These are phyloP conservation scores for Verticillium isaacii DNA, from an alignment of 2,329 filamentous ascomycete genomes.

Conservation along the genomic window DNA sequence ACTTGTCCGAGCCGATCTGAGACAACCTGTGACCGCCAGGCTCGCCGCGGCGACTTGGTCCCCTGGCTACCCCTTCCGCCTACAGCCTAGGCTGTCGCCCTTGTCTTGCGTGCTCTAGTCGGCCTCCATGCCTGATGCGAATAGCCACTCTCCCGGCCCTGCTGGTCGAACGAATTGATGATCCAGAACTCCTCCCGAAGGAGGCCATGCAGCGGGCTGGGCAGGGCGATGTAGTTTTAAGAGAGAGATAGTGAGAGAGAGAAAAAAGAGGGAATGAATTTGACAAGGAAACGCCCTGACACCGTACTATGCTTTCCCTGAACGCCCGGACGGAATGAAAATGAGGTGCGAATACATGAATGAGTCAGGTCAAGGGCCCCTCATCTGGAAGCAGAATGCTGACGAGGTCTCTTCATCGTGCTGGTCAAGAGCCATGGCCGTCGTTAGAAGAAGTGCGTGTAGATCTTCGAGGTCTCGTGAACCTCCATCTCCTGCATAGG, in stretches of 20 bases:
- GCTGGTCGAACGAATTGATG: background rate
- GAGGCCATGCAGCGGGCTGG: background rate
- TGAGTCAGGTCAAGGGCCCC: constrained; percentile 24
- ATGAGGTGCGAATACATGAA: constrained; percentile 48
- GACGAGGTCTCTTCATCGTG: constrained; percentile 18
- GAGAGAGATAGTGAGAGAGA: background rate
- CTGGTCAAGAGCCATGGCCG: constrained; percentile 16
- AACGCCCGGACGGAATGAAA: constrained; percentile 40
- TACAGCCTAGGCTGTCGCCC: background rate
- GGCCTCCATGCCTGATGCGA: background rate
- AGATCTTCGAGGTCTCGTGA: constrained; percentile 96
- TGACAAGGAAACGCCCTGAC: constrained; percentile 46
- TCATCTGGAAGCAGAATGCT: constrained; percentile 21
- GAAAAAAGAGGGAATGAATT: constrained; percentile 19
- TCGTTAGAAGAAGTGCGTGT: constrained; percentile 98
- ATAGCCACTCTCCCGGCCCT: background rate
- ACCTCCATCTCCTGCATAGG: constrained; percentile 93
- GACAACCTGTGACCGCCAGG: constrained; percentile 6
- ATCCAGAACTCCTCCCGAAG: constrained; percentile 6
- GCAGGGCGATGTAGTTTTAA: constrained; percentile 4
- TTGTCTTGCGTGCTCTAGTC: background rate
- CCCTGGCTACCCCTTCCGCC: background rate
- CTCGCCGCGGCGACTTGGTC: background rate
- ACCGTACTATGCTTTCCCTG: constrained; percentile 54
- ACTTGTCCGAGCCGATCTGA: background rate